Evolutionary conservation across 768 basidiomycete species (phyloP).

Genomic region (Neoboletus magnificus): DNA sequence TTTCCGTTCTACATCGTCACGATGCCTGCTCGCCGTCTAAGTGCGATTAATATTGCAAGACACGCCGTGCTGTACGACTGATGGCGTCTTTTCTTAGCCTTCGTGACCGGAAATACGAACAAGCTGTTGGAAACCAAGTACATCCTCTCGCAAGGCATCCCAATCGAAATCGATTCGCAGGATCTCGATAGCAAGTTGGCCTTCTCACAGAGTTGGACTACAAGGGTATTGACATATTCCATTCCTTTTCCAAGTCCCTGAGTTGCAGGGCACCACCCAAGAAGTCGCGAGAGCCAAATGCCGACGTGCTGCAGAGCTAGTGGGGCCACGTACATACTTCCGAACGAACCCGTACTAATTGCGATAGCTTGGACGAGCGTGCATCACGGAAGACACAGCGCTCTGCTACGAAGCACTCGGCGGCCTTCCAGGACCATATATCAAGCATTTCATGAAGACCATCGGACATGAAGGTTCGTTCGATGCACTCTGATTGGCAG

Average conservation of each 20-base stretch:
- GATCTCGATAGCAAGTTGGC: conserved; percentile 70
- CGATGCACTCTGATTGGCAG: neutral
- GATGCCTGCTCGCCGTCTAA: conserved; percentile 26
- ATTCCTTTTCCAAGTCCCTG: conserved; percentile 60
- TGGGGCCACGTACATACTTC: conserved; percentile 32
- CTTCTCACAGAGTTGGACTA: neutral
- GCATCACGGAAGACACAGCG: conserved; percentile 91
- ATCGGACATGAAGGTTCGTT: conserved; percentile 78
- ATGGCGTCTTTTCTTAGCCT: conserved; percentile 51
- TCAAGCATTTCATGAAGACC: conserved; percentile 85
- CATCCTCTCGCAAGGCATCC: conserved; percentile 65
- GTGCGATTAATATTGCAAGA: conserved; percentile 13
- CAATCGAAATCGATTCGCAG: conserved; percentile 73
- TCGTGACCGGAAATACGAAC: conserved; percentile 93
- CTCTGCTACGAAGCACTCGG: conserved; percentile 86
- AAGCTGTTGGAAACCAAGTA: conserved; percentile 86
- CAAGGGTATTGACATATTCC: neutral
- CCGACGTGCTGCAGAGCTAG: conserved; percentile 76
- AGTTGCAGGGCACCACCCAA: conserved; percentile 89
- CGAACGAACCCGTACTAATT: neutral
- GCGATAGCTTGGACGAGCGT: conserved; percentile 46
- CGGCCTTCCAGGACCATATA: conserved; percentile 95
- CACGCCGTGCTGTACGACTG: neutral
- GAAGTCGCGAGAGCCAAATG: conserved; percentile 91
- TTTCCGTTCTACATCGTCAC: neutral